These are phyloP conservation scores for Coemansia sp. DNA, from an alignment of 192 early-diverging fungal genomes.

Conservation along the genomic window DNA sequence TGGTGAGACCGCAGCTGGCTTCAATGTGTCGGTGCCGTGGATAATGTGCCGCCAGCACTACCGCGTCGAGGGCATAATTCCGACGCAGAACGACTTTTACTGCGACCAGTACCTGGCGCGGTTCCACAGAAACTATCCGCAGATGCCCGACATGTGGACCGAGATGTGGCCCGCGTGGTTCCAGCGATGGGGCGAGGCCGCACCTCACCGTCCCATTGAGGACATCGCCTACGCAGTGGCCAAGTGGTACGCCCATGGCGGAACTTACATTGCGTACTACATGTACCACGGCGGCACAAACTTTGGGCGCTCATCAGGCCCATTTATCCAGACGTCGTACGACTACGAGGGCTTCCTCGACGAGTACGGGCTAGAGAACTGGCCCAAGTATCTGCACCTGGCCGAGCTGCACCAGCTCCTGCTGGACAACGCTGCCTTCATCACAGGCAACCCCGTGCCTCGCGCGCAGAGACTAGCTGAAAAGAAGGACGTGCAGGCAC, in stretches of 20 bases:
- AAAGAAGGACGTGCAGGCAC: slow-evolving; percentile 6
- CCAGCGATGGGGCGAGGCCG: slow-evolving; percentile 57
- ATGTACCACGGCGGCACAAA: slow-evolving; percentile 75
- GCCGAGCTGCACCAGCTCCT: slow-evolving; percentile 27
- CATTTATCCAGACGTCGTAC: slow-evolving; percentile 48
- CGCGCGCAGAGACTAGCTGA: slow-evolving; percentile 7
- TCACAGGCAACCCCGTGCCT: slow-evolving; percentile 24
- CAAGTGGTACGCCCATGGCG: slow-evolving; percentile 60
- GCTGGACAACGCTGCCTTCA: slow-evolving; percentile 19
- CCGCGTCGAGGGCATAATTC: slow-evolving; percentile 37
- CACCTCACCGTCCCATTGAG: slow-evolving; percentile 55
- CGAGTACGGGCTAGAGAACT: slow-evolving; percentile 55
- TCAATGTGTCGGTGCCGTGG: slow-evolving; percentile 61
- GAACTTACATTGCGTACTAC: slow-evolving; percentile 60
- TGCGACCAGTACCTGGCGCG: slow-evolving; percentile 50
- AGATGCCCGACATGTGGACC: slow-evolving; percentile 59
- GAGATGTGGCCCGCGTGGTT: slow-evolving; percentile 68
- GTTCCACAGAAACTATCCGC: slow-evolving; percentile 35
- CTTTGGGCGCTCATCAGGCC: slow-evolving; percentile 58
- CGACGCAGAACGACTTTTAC: slow-evolving; percentile 61
- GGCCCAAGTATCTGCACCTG: slow-evolving; percentile 54
- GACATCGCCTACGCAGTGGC: slow-evolving; percentile 62
- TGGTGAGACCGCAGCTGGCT: slow-evolving; percentile 28
- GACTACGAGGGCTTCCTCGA: slow-evolving; percentile 55
- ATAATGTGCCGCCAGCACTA: slow-evolving; percentile 62